Evolutionary conservation across 2,329 filamentous ascomycete genomes (phyloP).

Genomic region (Arthrobotrys iridis): DNA sequence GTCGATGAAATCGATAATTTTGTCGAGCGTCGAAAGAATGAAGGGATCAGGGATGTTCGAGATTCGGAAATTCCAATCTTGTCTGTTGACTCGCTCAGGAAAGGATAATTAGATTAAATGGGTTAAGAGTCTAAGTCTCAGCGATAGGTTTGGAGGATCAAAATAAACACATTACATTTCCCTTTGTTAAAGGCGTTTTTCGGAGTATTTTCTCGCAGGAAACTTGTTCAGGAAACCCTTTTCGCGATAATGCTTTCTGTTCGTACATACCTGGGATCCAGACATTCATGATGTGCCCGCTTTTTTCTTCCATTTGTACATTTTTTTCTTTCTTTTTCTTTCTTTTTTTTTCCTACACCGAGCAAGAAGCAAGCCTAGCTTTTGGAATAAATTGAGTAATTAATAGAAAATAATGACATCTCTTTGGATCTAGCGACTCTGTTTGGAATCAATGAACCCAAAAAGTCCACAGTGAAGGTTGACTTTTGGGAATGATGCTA

Average conservation of each 20-base stretch:
- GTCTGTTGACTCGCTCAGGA: conserved; percentile 49
- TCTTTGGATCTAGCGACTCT: conserved; percentile 77
- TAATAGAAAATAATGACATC: conserved; percentile 35
- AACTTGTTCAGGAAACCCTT: conserved; percentile 5
- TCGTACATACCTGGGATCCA: conserved; percentile 2
- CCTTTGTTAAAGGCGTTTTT: conserved; percentile 16
- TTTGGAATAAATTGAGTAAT: conserved; percentile 43
- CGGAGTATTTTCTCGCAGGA: conserved; percentile 6
- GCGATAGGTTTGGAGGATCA: conserved; percentile 14
- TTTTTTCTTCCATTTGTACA: neutral
- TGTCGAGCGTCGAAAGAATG: conserved; percentile 77
- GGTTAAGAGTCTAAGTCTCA: conserved; percentile 1
- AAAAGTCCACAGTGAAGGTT: neutral
- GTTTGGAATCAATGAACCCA: conserved; percentile 69
- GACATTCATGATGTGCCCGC: neutral
- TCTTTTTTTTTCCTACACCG: conserved; percentile 25
- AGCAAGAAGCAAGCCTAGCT: conserved; percentile 22
- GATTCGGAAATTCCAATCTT: conserved; percentile 49
- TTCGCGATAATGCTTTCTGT: neutral
- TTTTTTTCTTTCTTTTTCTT: conserved; percentile 3
- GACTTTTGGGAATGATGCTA: neutral
- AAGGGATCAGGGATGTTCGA: conserved; percentile 60
- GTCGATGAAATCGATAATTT: conserved; percentile 84
- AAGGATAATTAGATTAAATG: conserved; percentile 24
- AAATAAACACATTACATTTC: conserved; percentile 14